phyloP scores from a whole-genome alignment of 2,329 filamentous ascomycete species.

The Alternaria solani region DNA sequence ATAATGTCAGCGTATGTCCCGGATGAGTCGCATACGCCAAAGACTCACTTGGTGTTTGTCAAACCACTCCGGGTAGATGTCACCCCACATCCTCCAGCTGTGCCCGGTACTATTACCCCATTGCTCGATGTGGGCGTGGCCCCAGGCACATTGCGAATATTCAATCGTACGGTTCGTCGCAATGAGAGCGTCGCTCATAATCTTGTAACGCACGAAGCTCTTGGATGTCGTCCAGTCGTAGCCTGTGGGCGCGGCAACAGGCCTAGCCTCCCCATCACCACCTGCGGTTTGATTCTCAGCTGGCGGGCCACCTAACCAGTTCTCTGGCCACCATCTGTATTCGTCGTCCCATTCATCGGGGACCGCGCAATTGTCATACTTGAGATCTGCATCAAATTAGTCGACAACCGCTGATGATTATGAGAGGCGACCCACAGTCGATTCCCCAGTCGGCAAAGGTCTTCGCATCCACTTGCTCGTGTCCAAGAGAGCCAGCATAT shows the following conservation, averaged over 20 bases:
- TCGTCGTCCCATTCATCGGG: slow-evolving; percentile 51
- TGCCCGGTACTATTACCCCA: slow-evolving; percentile 46
- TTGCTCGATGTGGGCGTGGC: slow-evolving; percentile 37
- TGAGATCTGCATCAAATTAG: slow-evolving; percentile 27
- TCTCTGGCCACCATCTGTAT: slow-evolving; percentile 53
- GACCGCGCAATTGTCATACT: slow-evolving; percentile 49
- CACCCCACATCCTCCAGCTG: slow-evolving; percentile 43
- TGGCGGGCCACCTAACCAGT: slow-evolving; percentile 44
- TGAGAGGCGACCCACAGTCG: slow-evolving; percentile 27
- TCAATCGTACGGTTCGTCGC: slow-evolving; percentile 48
- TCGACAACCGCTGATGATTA: not conserved
- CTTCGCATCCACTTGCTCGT: slow-evolving; percentile 64
- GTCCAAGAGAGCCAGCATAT: slow-evolving; percentile 65
- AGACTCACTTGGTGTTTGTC: slow-evolving; percentile 2
- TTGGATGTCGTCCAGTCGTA: slow-evolving; percentile 61
- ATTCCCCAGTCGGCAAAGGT: slow-evolving; percentile 57
- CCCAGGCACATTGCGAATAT: slow-evolving; percentile 49
- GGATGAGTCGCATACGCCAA: not conserved
- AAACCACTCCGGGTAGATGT: slow-evolving; percentile 33
- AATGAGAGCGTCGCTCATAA: slow-evolving; percentile 54
- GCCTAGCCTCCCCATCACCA: slow-evolving; percentile 33
- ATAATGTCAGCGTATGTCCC: not conserved
- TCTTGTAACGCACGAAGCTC: slow-evolving; percentile 60
- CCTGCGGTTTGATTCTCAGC: slow-evolving; percentile 51
- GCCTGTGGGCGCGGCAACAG: slow-evolving; percentile 52